Evolutionary conservation across 805 yeast genomes (phyloP).

Genomic region (Sugiyamaella smithiae): DNA sequence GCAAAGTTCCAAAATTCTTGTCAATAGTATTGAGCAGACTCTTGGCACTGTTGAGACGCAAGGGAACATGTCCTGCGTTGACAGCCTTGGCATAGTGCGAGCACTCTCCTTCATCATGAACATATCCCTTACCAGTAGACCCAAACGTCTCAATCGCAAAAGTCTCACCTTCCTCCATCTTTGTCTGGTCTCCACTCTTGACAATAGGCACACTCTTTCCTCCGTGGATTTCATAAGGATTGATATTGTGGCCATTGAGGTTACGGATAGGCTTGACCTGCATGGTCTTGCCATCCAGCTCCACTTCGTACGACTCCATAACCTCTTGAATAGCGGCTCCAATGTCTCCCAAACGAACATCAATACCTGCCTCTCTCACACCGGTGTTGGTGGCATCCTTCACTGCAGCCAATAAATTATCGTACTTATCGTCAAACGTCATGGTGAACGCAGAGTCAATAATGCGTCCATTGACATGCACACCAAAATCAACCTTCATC

Average conservation of each 20-base stretch:
- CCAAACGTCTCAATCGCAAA: slow-evolving; percentile 99
- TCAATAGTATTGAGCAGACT: slow-evolving; percentile 67
- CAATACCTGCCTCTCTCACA: slow-evolving; percentile 88
- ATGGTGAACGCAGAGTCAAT: slow-evolving; percentile 94
- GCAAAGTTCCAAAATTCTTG: slow-evolving; percentile 85
- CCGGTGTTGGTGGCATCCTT: slow-evolving; percentile 94
- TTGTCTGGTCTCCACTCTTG: slow-evolving; percentile 86
- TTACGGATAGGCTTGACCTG: slow-evolving; percentile 89
- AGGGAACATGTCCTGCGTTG: slow-evolving; percentile 49
- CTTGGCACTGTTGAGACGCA: slow-evolving; percentile 65
- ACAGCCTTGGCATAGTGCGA: slow-evolving; percentile 81
- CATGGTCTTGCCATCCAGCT: slow-evolving; percentile 76
- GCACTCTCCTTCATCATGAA: slow-evolving; percentile 81
- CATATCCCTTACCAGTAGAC: slow-evolving; percentile 92
- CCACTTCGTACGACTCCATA: slow-evolving; percentile 95
- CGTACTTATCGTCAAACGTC: slow-evolving; percentile 81
- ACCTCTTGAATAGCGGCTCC: slow-evolving; percentile 96
- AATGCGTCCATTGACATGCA: slow-evolving; percentile 90
- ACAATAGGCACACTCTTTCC: slow-evolving; percentile 97
- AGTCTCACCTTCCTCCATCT: slow-evolving; percentile 98
- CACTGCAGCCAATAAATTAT: slow-evolving; percentile 77
- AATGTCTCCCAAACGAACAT: slow-evolving; percentile 89
- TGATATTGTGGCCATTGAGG: slow-evolving; percentile 91
- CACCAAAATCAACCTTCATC: slow-evolving; percentile 95
- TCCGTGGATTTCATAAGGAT: slow-evolving; percentile 80